Conservation (phyloP, 106 monocot species). For the Dioscorea zingiberensis region DNA sequence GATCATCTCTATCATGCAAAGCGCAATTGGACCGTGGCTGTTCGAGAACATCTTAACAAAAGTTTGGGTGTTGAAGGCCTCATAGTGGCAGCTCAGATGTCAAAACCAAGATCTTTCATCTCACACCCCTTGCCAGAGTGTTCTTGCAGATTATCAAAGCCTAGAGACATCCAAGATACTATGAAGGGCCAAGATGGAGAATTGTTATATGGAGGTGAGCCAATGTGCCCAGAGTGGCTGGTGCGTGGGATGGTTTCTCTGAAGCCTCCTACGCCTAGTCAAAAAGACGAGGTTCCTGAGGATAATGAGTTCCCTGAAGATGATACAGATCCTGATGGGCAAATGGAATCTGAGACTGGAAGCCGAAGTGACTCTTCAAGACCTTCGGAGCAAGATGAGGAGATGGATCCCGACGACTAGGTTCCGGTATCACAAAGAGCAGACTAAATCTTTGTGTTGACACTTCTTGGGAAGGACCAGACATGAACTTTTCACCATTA, state of each 20-base stretch:
- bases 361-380: constrained; percentile 19
- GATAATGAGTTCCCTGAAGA: constrained; percentile 55
- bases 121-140: constrained; percentile 90
- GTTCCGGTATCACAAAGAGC: background rate
- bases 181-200: constrained; percentile 22
- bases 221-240: constrained; percentile 66
- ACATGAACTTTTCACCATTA: background rate
- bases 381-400: constrained; percentile 49
- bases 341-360: constrained; percentile 31
- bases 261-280: background rate
- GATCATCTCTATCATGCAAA: constrained; percentile 63
- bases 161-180: background rate
- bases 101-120: constrained; percentile 60
- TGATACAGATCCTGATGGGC: constrained; percentile 28
- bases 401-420: constrained; percentile 88
- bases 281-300: constrained; percentile 32
- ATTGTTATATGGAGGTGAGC: constrained; percentile 33
- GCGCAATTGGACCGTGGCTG: constrained; percentile 59
- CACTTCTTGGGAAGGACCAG: background rate
- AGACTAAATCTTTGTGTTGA: background rate
- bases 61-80: constrained; percentile 64
- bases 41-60: constrained; percentile 58
- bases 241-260: constrained; percentile 18
- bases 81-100: constrained; percentile 24
- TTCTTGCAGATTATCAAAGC: constrained; percentile 50